These are phyloP conservation scores for Chaetomium globosum DNA, from an alignment of 2,329 filamentous ascomycete species.

Conservation along the genomic window DNA sequence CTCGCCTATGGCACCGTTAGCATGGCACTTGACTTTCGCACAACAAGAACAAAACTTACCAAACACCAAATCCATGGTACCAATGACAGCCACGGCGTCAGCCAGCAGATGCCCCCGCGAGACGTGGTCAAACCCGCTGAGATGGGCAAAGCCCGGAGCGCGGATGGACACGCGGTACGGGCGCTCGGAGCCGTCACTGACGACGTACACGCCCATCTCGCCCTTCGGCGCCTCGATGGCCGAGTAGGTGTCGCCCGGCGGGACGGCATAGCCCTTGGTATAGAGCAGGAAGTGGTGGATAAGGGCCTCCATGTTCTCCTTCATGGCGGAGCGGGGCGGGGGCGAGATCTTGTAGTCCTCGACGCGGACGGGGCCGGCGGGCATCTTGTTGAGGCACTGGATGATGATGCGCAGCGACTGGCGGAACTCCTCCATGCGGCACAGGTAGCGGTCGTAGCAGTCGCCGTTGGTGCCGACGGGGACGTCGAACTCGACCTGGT, in stretches of 20 bases:
- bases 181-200: slow-evolving; percentile 93
- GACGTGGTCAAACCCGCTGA: slow-evolving; percentile 92
- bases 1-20: slow-evolving; percentile 51
- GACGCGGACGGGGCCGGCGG: slow-evolving; percentile 86
- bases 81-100: slow-evolving; percentile 94
- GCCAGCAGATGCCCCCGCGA: slow-evolving; percentile 89
- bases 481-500: slow-evolving; percentile 96
- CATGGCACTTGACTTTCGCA: not conserved
- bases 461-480: slow-evolving; percentile 96
- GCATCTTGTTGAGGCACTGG: slow-evolving; percentile 99
- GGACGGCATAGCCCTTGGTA: slow-evolving; percentile 97
- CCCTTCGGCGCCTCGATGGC: slow-evolving; percentile 99
- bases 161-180: slow-evolving; percentile 98
- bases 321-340: slow-evolving; percentile 96
- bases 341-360: slow-evolving; percentile 99
- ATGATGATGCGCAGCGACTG: slow-evolving; percentile 97
- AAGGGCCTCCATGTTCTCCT: slow-evolving; percentile 99
- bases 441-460: slow-evolving; percentile 98
- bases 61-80: slow-evolving; percentile 86
- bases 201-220: slow-evolving; percentile 97
- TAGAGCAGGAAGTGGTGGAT: slow-evolving; percentile 99
- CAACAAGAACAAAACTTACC: slow-evolving; percentile 55
- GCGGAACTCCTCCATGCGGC: slow-evolving; percentile 99
- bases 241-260: slow-evolving; percentile 96
- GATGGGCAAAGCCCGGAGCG: slow-evolving; percentile 93